Conservation (phyloP, 768 basidiomycete genomes). For the Trametes elegans region DNA sequence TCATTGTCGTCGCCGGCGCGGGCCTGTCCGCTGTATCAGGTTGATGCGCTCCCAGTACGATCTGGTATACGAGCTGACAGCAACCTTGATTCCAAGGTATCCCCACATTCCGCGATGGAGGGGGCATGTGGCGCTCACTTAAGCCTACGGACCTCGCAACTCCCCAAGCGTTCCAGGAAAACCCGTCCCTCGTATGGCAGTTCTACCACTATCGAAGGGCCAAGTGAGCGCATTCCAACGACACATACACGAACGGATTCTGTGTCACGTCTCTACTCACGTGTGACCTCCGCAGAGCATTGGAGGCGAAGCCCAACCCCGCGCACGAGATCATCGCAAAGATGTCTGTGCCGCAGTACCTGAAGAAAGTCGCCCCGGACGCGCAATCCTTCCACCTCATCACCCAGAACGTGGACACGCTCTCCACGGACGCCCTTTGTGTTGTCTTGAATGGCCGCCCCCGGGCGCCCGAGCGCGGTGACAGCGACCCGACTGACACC, state of each 20-base stretch:
- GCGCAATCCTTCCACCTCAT: constrained; percentile 47
- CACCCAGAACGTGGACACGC: constrained; percentile 59
- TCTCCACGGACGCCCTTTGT: constrained; percentile 39
- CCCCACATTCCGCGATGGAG: constrained; percentile 23
- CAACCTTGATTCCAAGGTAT: background rate
- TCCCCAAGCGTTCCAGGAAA: constrained; percentile 45
- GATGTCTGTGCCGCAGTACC: constrained; percentile 39
- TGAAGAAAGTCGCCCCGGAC: constrained; percentile 38
- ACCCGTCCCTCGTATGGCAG: constrained; percentile 54
- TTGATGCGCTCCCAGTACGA: too few species aligned
- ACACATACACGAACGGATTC: too few species aligned
- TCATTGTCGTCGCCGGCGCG: background rate
- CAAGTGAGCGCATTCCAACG: too few species aligned
- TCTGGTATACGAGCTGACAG: too few species aligned
- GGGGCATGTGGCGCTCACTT: constrained; percentile 49
- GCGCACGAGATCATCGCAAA: constrained; percentile 52
- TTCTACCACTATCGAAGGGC: constrained; percentile 60
- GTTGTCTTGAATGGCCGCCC: constrained; percentile 2
- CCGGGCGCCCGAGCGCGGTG: background rate
- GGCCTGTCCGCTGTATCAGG: background rate
- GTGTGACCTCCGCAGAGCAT: too few species aligned
- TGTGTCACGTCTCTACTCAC: too few species aligned
- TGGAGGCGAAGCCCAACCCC: constrained; percentile 46
- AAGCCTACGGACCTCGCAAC: constrained; percentile 49
- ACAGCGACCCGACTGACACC: too few species aligned